Evolutionary conservation across 257 asterid species (phyloP).

Genomic region (Solanum gracilifrons): DNA sequence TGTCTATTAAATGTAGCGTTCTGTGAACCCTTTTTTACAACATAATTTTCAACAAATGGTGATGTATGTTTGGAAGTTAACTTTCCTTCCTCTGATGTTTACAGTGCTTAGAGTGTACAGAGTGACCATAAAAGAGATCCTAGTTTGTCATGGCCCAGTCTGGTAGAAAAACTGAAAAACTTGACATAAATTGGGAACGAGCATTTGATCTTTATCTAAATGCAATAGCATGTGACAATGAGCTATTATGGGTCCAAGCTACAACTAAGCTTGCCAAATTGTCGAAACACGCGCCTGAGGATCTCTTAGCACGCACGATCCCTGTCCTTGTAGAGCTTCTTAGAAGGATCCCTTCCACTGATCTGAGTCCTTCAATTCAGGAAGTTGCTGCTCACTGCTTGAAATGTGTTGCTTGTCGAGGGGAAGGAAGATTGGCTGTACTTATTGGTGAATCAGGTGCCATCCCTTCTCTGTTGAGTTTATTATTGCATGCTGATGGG

Average conservation of each 20-base stretch:
- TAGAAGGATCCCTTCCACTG: constrained; percentile 5
- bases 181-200: constrained; percentile 31
- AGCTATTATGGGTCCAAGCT: constrained; percentile 24
- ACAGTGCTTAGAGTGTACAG: neutral
- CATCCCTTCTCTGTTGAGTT: constrained; percentile 29
- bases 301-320: constrained; percentile 23
- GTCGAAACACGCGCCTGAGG: constrained; percentile 38
- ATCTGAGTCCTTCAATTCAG: constrained; percentile 20
- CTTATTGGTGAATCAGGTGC: constrained; percentile 39
- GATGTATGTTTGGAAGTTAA: neutral
- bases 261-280: constrained; percentile 31
- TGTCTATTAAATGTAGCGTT: neutral
- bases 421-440: constrained; percentile 41
- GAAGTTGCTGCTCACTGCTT: constrained; percentile 50
- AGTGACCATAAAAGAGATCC: neutral
- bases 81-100: neutral
- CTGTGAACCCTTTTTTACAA: neutral
- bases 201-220: constrained; percentile 23
- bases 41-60: neutral
- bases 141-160: constrained; percentile 12
- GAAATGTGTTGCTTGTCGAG: constrained; percentile 37
- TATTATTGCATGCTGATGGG: constrained; percentile 26
- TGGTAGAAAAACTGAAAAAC: constrained; percentile 14
- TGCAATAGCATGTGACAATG: constrained; percentile 22
- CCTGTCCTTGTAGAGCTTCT: constrained; percentile 43